Base-by-base conservation (phyloP, 2,329 filamentous ascomycete species). In the Alternaria triticimaculans region DNA sequence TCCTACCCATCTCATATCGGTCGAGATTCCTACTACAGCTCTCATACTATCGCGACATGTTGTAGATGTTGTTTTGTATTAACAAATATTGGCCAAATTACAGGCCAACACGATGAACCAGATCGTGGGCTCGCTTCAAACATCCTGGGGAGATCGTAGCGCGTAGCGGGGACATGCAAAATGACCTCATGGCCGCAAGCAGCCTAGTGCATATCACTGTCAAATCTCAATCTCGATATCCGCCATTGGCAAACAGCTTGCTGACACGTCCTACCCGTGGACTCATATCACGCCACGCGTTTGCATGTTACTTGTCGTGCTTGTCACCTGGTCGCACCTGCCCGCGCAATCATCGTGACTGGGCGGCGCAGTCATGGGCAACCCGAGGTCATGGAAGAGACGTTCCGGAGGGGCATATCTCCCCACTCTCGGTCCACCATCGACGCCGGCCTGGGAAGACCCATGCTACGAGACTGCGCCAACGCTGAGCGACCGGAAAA, bases 391-490 rank as follows among this genome's bases (percentile, higher is more conserved):
- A 18, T 28, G 41, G 28, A 49, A 28, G 45, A 58, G 44, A 23
- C 12, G 9, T 45, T 15, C 55, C 44, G 44, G 59, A 62, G 55
- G 54, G 46, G 48, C 43, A 54, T 55, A 51, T 54, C 62, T 62
- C 48, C 59, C 62, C 62, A 59, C 62, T 21, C 53, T 67, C 68
- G 63, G 48, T 62, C 61, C 64, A 70, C 66, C 28, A 33, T 53
- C 56, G 33, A 25, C n/a, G 15, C 48, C 55, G 48, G 37, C 23
- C 57, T 49, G 51, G 61, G 43, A 20, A 53, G 43, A 67, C 41
- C 64, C 68, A 67, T 67, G 68, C 57, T 55, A 23, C 30, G 23
- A 43, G 30, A 49, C 28, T 51, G 56, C 61, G 65, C 51, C 33
- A 60, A 57, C 45, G 60, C 64, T 57, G 9, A 37, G 50, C 51